Conservation (phyloP, 2,329 filamentous ascomycete species). For the Verruconis gallopava region DNA sequence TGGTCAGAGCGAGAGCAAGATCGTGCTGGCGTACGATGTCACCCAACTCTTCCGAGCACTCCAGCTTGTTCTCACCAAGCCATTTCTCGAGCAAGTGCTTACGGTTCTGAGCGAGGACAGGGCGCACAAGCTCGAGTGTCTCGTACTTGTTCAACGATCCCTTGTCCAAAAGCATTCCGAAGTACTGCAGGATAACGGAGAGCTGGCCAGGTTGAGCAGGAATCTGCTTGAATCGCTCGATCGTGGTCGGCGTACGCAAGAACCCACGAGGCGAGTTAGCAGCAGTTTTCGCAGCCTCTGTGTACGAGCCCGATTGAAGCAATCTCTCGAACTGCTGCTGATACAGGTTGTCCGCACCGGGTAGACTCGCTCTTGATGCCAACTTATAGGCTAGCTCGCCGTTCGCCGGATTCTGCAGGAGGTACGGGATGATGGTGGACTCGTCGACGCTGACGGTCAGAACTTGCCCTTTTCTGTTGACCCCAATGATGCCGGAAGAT, state of each 20-base stretch:
- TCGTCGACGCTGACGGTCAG: slow-evolving; percentile 91
- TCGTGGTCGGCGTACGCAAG: slow-evolving; percentile 84
- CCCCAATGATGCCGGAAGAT: slow-evolving; percentile 78
- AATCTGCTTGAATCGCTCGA: slow-evolving; percentile 86
- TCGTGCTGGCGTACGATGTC: slow-evolving; percentile 88
- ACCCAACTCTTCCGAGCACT: slow-evolving; percentile 91
- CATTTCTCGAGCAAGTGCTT: slow-evolving; percentile 97
- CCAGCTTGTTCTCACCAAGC: slow-evolving; percentile 90
- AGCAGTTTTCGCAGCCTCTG: slow-evolving; percentile 86
- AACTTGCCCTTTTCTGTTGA: slow-evolving; percentile 96
- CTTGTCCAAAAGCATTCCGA: slow-evolving; percentile 94
- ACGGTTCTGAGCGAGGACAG: slow-evolving; percentile 82
- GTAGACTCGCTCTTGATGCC: slow-evolving; percentile 83
- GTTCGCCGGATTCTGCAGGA: slow-evolving; percentile 93
- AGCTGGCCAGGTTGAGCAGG: slow-evolving; percentile 73
- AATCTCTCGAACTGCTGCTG: slow-evolving; percentile 85
- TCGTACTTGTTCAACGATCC: slow-evolving; percentile 85
- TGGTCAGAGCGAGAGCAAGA: slow-evolving; percentile 69
- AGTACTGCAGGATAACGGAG: slow-evolving; percentile 92
- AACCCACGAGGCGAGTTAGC: slow-evolving; percentile 95
- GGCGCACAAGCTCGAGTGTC: slow-evolving; percentile 83
- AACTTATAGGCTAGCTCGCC: slow-evolving; percentile 89
- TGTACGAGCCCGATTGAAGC: slow-evolving; percentile 65
- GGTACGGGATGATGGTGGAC: slow-evolving; percentile 78
- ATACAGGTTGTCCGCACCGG: slow-evolving; percentile 88